Base-by-base conservation (phyloP, 257 asterid genomes). In the Solanum corneliomulleri region DNA sequence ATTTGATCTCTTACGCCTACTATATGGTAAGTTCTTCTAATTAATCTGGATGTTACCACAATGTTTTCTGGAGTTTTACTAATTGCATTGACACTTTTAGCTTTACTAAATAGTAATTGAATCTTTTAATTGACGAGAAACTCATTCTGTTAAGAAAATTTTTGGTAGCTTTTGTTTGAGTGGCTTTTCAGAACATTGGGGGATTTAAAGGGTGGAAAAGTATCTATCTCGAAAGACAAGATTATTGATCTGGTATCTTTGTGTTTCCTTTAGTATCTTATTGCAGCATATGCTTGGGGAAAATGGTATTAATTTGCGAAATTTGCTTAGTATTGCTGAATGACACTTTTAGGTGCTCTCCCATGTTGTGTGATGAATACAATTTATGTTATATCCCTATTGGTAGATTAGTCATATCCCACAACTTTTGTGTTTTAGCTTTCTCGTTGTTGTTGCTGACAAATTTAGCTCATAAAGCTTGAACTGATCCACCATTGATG, bases 21-120 rank as follows among this genome's bases (percentile, higher is more conserved):
- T 93, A 60, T 94, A 70, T 84, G 95, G 95, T 94, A 89, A 75
- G 85, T 66, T 81, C n/a, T 69, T 84, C 27, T 35, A 47, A 29
- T 37, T 33, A n/a, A 60, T 60, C 21, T 45, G 64, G 25, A 33
- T 9, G 27, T 71, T 33, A 35, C 45, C 64, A 15, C 84, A 23
- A 8, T 37, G 66, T 39, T 64, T 80, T 41, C 66, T 60, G 15
- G 39, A 64, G 21, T 49, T 60, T 83, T 25, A 64, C 72, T 83
- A 56, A 12, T 76, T 33, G 11, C 10, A 76, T 78, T 20, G 42
- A 41, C 16, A 33, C 41, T 44, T 72, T 68, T 72, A 44, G 21
- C 78, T 69, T 25, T 66, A 44, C 56, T 33, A 41, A n/a, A 12
- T 42, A 69, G 42, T 69, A 80, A 33, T 10, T 42, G 41, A n/a